Evolutionary conservation across 129 eudicot species (phyloP).

Genomic region (Daucus carota): DNA sequence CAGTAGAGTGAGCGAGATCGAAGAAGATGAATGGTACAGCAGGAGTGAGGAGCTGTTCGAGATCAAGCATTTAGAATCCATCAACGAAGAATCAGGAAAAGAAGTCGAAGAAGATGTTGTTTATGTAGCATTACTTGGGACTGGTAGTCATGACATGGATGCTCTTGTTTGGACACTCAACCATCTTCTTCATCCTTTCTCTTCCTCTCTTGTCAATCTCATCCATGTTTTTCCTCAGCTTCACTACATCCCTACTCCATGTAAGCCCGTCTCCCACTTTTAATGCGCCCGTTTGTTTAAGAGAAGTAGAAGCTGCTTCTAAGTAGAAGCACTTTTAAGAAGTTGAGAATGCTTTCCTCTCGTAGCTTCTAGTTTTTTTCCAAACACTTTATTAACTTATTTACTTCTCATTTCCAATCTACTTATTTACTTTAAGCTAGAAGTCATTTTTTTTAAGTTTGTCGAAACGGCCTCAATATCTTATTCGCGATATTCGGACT

Average conservation of each 20-base stretch:
- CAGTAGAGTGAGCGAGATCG: background rate
- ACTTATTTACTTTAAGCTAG: too few species aligned
- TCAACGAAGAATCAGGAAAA: background rate
- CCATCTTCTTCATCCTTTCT: background rate
- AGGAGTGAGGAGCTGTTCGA: constrained; percentile 3
- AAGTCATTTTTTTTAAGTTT: too few species aligned
- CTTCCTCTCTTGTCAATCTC: background rate
- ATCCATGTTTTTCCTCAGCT: constrained; percentile 4
- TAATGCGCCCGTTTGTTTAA: too few species aligned
- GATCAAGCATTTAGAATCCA: background rate
- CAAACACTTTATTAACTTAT: too few species aligned
- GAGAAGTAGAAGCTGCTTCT: too few species aligned
- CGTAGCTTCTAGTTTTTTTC: too few species aligned
- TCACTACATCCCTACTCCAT: constrained; percentile 8
- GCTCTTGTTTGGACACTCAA: constrained; percentile 2
- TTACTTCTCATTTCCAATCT: too few species aligned
- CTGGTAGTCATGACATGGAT: background rate
- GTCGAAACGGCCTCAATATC: too few species aligned
- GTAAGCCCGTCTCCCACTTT: background rate
- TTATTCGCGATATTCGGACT: background rate
- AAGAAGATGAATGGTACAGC: background rate
- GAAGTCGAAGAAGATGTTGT: background rate
- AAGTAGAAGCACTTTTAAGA: too few species aligned
- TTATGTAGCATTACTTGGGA: background rate
- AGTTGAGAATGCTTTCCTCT: too few species aligned